Base-by-base conservation (phyloP, 2,329 filamentous ascomycete genomes). In the Parastagonospora avenae region DNA sequence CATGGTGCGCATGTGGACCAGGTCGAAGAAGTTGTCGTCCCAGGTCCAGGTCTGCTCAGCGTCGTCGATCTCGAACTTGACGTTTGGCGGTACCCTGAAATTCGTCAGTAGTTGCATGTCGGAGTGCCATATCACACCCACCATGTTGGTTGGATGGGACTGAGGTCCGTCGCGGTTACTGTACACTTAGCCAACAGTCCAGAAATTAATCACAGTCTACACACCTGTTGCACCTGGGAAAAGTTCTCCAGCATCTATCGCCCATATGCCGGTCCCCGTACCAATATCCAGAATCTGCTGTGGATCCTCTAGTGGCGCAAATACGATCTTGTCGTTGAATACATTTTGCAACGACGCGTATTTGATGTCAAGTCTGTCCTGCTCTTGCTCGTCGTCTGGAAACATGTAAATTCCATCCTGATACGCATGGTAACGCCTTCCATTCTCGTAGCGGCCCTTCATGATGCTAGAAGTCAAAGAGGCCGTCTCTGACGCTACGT, bases 1-100 rank as follows among this genome's bases (percentile, higher is more conserved):
- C 76, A 83, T 73, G 75, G 80, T 60, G 63, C 79, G 60, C 72
- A 77, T 61, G 78, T 81, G 76, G 78, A 87, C 79, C 55, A 82
- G 78, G 64, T 87, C 84, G 62, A 82, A 85, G 16, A 72, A 70
- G 29, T 77, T 68, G 8, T 74, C 68, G 42, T 81, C 82, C 60
- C 62, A 67, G 8, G 63, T 65, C 65, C 64, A 67, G n/a, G 52
- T 41, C 31, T 62, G 57, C 41, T 69, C 66, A 15, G 63, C 64
- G 42, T 69, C 64, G 48, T 69, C 64, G 45, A 69, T 62, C 42
- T 65, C 61, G 33, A 68, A 68, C 24, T 63, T 62, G 32, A 66
- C 59, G 30, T 64, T 66, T 27, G 59, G 63, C 1, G 63, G 63
- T 11, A 66, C 61, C 61, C 55, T 60, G 36, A 1, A 5, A 5